Evolutionary conservation across 2,329 filamentous ascomycete species (phyloP).

Genomic region (Emydomyces testavorans): DNA sequence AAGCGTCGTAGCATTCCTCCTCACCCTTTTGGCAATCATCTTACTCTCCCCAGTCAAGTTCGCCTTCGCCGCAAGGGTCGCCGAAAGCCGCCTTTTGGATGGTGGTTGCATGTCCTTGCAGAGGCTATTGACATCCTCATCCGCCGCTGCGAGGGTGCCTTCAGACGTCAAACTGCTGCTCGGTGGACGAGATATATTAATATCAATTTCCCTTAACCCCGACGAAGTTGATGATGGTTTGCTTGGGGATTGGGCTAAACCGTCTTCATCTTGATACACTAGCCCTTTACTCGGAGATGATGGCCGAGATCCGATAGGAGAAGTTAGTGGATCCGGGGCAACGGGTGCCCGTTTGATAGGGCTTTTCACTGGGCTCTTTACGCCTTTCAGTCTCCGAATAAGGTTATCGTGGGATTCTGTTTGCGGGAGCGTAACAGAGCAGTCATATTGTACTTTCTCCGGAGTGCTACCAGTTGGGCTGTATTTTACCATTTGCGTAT

Average conservation of each 20-base stretch:
- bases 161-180: conserved; percentile 14
- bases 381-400: conserved; percentile 41
- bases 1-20: conserved; percentile 26
- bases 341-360: conserved; percentile 20
- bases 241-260: conserved; percentile 23
- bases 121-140: conserved; percentile 1
- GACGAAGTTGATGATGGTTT: conserved; percentile 26
- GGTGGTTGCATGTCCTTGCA: conserved; percentile 24
- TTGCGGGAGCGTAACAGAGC: conserved; percentile 63
- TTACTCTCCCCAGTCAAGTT: conserved; percentile 29
- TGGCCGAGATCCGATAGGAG: conserved; percentile 16
- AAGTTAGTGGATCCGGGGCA: conserved; percentile 16
- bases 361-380: conserved; percentile 21
- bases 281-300: conserved; percentile 41
- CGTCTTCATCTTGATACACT: conserved; percentile 41
- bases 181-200: conserved; percentile 35
- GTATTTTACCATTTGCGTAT: conserved; percentile 63
- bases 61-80: conserved; percentile 17
- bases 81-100: conserved; percentile 18
- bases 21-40: conserved; percentile 34
- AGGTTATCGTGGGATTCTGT: conserved; percentile 54
- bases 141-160: neutral
- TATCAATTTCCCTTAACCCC: conserved; percentile 43
- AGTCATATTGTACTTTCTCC: conserved; percentile 68
- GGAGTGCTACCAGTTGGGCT: conserved; percentile 76